phyloP scores from a whole-genome alignment of 2,329 filamentous ascomycete genomes.

The Verticillium nubilum region DNA sequence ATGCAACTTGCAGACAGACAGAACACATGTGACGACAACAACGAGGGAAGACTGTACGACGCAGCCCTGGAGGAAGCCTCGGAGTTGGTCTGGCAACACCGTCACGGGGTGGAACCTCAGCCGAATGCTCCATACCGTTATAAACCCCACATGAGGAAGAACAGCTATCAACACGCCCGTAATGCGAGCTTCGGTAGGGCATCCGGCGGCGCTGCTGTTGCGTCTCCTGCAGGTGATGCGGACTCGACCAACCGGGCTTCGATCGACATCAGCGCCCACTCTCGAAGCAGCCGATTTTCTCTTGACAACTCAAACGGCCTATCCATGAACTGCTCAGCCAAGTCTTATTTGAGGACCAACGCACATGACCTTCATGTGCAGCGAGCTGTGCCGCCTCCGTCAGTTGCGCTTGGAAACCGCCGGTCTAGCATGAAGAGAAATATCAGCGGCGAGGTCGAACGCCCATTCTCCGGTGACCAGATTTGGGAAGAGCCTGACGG shows the following conservation, averaged over 20 bases:
- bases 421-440: conserved; percentile 65
- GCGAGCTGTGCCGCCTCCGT: background rate
- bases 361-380: background rate
- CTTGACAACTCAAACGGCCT: conserved; percentile 1
- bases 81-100: conserved; percentile 73
- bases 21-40: conserved; percentile 24
- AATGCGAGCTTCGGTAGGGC: conserved; percentile 6
- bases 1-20: conserved; percentile 51
- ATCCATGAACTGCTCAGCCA: background rate
- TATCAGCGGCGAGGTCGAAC: conserved; percentile 61
- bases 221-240: conserved; percentile 34
- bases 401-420: conserved; percentile 22
- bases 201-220: conserved; percentile 27
- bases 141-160: conserved; percentile 61
- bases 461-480: conserved; percentile 67
- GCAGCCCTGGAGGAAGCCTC: conserved; percentile 73
- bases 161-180: conserved; percentile 65
- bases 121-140: conserved; percentile 64
- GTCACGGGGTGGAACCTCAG: conserved; percentile 49
- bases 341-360: background rate
- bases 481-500: conserved; percentile 84
- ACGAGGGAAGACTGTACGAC: conserved; percentile 59
- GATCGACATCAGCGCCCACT: conserved; percentile 37
- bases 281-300: conserved; percentile 24
- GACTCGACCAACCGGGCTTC: conserved; percentile 37